A percentile compares a stretch with the other conserved stretches of the same genome.
Conservation (phyloP, 2,329 filamentous ascomycete species). For the Acarospora socialis region DNA sequence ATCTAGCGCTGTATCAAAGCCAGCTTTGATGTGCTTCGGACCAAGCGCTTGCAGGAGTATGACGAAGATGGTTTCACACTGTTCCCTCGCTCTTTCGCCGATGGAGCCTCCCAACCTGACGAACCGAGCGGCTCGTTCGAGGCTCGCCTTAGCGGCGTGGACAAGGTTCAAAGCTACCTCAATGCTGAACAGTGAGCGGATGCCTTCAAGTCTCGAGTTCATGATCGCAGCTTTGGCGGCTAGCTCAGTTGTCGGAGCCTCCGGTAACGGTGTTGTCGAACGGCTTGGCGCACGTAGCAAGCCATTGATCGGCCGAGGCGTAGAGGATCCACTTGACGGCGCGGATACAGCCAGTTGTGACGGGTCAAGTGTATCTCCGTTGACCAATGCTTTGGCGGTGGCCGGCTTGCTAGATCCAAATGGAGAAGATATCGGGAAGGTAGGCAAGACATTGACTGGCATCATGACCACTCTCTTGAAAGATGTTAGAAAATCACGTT, state of each 20-base stretch:
- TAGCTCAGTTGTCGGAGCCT: conserved; percentile 77
- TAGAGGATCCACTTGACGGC: conserved; percentile 17
- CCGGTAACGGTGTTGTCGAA: conserved; percentile 32
- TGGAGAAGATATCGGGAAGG: conserved; percentile 45
- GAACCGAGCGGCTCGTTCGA: conserved; percentile 76
- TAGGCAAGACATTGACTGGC: conserved; percentile 80
- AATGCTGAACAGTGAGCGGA: conserved; percentile 89
- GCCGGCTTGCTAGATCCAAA: conserved; percentile 32
- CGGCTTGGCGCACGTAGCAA: conserved; percentile 23
- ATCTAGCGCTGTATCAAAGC: conserved; percentile 82
- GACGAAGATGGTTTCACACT: conserved; percentile 84
- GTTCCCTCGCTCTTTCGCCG: conserved; percentile 70
- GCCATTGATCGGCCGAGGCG: conserved; percentile 13
- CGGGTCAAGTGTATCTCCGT: conserved; percentile 15
- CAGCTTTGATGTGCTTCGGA: conserved; percentile 73
- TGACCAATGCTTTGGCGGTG: conserved; percentile 17
- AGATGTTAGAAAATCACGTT: conserved; percentile 87
- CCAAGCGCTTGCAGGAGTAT: conserved; percentile 71
- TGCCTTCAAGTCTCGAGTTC: conserved; percentile 86
- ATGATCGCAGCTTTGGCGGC: conserved; percentile 97
- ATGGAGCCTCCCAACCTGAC: conserved; percentile 64
- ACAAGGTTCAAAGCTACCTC: conserved; percentile 85
- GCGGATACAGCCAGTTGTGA: conserved; percentile 8
- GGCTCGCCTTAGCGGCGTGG: conserved; percentile 71
- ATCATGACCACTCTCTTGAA: conserved; percentile 99